Conservation (phyloP, 257 asterid genomes). For the Forsythia suspensa region DNA sequence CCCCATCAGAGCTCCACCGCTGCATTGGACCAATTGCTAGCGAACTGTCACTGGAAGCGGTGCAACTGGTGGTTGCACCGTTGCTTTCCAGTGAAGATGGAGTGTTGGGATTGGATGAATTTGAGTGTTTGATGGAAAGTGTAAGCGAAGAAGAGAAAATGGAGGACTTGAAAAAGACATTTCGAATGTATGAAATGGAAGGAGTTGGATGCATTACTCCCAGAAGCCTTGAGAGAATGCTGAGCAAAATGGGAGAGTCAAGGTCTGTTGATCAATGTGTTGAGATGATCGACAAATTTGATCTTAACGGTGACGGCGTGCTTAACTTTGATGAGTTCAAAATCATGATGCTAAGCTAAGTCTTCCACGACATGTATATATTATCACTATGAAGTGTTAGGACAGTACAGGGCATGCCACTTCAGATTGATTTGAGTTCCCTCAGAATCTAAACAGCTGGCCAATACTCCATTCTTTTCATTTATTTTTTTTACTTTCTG, state of each 20-base stretch:
- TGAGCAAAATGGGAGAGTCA: conserved; percentile 13
- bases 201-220: conserved; percentile 20
- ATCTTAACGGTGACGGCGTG: background rate
- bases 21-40: conserved; percentile 2
- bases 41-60: background rate
- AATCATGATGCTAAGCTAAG: conserved; percentile 10
- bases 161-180: conserved; percentile 11
- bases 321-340: conserved; percentile 21
- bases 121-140: background rate
- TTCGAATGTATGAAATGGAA: conserved; percentile 18
- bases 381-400: too few relatives aligned
- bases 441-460: too few relatives aligned
- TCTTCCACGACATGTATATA: background rate
- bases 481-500: too few relatives aligned
- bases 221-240: conserved; percentile 7
- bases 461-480: background rate
- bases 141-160: conserved; percentile 2
- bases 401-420: background rate
- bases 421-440: too few relatives aligned
- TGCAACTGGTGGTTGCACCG: conserved; percentile 2
- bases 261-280: conserved; percentile 13
- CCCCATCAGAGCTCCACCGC: conserved; percentile 6
- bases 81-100: conserved; percentile 5
- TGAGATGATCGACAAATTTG: background rate
- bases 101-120: conserved; percentile 17